phyloP scores from a whole-genome alignment of 73 alveolate genomes.

The Paramecium sexaurelia region DNA sequence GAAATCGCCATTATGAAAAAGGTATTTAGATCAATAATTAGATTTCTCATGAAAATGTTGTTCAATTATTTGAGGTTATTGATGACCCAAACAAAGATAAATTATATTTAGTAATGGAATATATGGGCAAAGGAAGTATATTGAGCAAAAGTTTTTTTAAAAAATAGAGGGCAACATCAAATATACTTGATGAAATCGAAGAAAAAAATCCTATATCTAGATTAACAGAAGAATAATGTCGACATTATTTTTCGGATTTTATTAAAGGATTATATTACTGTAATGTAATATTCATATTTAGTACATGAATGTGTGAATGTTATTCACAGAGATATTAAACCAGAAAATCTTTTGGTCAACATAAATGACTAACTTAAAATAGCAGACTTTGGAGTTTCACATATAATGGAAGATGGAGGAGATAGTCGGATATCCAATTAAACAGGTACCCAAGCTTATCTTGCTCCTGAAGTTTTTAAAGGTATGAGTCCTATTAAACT shows the following conservation, averaged over 20 bases:
- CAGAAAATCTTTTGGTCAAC: slow-evolving; percentile 58
- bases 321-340: slow-evolving; percentile 67
- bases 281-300: not conserved
- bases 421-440: slow-evolving; percentile 52
- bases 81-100: slow-evolving; percentile 70
- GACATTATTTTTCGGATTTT: slow-evolving; percentile 60
- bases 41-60: slow-evolving; percentile 59
- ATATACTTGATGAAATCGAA: slow-evolving; percentile 38
- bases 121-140: slow-evolving; percentile 58
- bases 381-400: slow-evolving; percentile 72
- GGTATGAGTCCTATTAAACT: not conserved
- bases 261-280: slow-evolving; percentile 59
- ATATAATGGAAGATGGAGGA: slow-evolving; percentile 62
- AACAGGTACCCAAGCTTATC: slow-evolving; percentile 61
- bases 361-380: slow-evolving; percentile 35
- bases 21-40: not conserved
- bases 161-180: not conserved
- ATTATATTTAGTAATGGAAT: slow-evolving; percentile 66
- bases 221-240: slow-evolving; percentile 48
- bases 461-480: slow-evolving; percentile 67
- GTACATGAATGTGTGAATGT: slow-evolving; percentile 62
- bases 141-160: slow-evolving; percentile 52
- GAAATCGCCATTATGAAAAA: slow-evolving; percentile 69
- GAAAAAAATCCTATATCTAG: not conserved
- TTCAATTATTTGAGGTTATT: slow-evolving; percentile 62